Evolutionary conservation across 148 eudicot species (phyloP), one percentile per base, ranked within the genome.

Genomic region (Amaranthus palmeri): DNA sequence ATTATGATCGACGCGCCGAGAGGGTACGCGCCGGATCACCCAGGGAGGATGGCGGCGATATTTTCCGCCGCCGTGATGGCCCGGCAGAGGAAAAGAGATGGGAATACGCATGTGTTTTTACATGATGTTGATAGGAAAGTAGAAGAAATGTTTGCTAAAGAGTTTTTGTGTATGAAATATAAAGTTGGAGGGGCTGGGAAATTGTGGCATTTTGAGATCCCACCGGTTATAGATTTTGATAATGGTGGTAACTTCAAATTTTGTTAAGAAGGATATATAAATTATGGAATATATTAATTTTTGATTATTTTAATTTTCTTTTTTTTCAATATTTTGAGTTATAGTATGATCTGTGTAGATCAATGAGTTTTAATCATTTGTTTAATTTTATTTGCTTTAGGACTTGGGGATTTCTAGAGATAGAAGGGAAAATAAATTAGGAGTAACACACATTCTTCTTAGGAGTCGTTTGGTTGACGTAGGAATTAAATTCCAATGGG

Each of bases 11-110:
- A 85, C 71, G 85, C 88, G 45, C 88, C 85, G 4, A 64, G 69
- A 18, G 88, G 88, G 15, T 85, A 68, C 62, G 49, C 43, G 2
- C 65, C 72, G 2, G 74, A 50, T 7, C 74, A 74, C 4, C 88
- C 88, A 0, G 88, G 88, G 63, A 47, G 88, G 74, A 82, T 85
- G 88, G 82, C 80, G 10, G 88, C 85, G n/a, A 82, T 85, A 3
- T 85, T 61, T 50, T 77, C 88, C 0, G 80, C 81, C 7, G 80
- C 83, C 4, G 85, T 85, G 61, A 85, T 85, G 85, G 84, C 85
- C 7, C 68, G 88, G 45, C 69, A 58, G 11, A 69, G 83, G 74
- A 82, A 54, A 61, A 15, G 76, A 0, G 11, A 57, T 7, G 85
- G 85, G 6, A 67, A 69, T 44, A 85, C 85, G 17, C 85, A 85